Evolutionary conservation across 345 rosid species (phyloP).

Genomic region (Rhizophora mangle): DNA sequence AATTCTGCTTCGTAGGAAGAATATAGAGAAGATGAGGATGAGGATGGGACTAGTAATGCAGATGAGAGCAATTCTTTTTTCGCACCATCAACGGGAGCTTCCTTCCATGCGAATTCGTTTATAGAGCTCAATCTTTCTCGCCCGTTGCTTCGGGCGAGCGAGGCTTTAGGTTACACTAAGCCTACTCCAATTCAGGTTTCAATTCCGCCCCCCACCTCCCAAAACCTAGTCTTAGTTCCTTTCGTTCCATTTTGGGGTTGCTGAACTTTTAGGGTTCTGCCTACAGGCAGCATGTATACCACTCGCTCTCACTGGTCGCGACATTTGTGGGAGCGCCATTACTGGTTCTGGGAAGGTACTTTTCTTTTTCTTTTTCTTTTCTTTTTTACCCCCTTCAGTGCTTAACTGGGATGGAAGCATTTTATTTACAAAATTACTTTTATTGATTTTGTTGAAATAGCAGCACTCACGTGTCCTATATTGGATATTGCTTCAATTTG

Average conservation of each 20-base stretch:
- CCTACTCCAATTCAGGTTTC: constrained; percentile 95
- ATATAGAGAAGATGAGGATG: constrained; percentile 56
- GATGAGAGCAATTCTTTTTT: constrained; percentile 59
- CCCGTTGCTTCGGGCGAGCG: constrained; percentile 87
- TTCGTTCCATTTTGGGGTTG: not conserved
- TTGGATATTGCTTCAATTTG: no score
- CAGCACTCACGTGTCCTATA: no score
- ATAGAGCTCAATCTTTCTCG: constrained; percentile 88
- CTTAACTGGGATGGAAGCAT: no score
- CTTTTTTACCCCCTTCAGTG: no score
- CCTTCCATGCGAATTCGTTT: constrained; percentile 79
- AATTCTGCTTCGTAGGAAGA: constrained; percentile 51
- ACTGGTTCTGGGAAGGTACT: constrained; percentile 98
- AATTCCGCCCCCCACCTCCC: not conserved
- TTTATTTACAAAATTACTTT: not conserved
- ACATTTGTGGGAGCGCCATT: constrained; percentile 94
- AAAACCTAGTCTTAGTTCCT: not conserved
- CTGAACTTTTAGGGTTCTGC: constrained; percentile 6
- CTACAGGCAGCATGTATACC: constrained; percentile 91
- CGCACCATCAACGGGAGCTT: constrained; percentile 60
- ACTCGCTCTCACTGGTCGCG: constrained; percentile 80
- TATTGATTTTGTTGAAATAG: no score
- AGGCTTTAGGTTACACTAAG: constrained; percentile 77
- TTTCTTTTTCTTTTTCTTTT: not conserved
- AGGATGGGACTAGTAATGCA: constrained; percentile 29